Conservation (phyloP, 176 grass and related monocot genomes). For the Rhynchospora tenuis region DNA sequence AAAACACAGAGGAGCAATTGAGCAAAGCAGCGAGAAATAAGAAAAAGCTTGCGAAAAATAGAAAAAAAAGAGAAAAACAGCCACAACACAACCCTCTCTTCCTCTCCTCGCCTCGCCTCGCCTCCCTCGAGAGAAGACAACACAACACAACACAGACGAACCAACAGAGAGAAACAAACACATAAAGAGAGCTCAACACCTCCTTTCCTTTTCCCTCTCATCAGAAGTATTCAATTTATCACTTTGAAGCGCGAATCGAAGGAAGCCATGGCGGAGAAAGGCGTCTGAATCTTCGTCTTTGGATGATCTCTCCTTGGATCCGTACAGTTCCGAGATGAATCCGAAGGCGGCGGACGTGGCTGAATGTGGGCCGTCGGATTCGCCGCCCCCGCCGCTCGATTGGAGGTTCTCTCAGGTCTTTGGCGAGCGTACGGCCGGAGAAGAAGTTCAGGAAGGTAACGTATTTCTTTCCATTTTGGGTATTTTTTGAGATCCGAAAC, state of each 20-base stretch:
- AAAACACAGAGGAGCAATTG: background rate
- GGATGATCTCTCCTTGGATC: slow-evolving; percentile 29
- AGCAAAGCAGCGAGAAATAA: background rate
- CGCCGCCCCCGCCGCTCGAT: slow-evolving; percentile 38
- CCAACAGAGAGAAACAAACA: slow-evolving; percentile 1
- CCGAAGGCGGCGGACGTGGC: slow-evolving; percentile 23
- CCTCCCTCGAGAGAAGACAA: slow-evolving; percentile 6
- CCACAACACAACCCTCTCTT: background rate
- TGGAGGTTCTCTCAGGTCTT: slow-evolving; percentile 93
- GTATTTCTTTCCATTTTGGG: background rate
- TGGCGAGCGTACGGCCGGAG: slow-evolving; percentile 73
- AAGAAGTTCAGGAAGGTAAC: slow-evolving; percentile 90
- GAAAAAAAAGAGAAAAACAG: background rate
- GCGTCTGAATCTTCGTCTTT: slow-evolving; percentile 9
- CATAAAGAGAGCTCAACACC: background rate
- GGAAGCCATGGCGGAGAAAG: background rate
- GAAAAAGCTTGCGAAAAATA: slow-evolving; percentile 9
- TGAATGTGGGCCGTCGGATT: slow-evolving; percentile 19
- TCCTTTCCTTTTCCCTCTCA: too few relatives aligned
- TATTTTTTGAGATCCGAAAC: slow-evolving; percentile 36
- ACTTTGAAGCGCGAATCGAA: background rate
- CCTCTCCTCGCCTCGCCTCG: background rate
- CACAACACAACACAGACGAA: background rate
- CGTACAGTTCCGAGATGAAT: slow-evolving; percentile 38
- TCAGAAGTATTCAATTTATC: too few relatives aligned